phyloP scores from a whole-genome alignment of 1,284 basidiomycete species.

The Amylostereum chailletii region DNA sequence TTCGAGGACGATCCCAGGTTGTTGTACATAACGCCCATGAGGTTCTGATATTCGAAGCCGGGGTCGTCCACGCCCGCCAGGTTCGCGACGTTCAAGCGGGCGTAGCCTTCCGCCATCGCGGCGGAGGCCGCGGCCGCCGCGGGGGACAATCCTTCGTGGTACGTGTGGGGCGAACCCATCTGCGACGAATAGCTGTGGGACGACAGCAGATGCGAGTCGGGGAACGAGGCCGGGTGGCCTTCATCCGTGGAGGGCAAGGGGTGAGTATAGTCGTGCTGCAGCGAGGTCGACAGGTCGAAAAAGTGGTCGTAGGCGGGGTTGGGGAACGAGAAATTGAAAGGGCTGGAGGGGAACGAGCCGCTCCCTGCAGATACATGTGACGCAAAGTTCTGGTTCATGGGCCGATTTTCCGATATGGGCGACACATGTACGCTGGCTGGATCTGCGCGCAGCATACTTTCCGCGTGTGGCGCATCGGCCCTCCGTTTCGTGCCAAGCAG shows the following conservation, averaged over 20 bases:
- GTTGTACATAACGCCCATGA: constrained; percentile 57
- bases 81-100: constrained; percentile 47
- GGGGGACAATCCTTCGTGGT: constrained; percentile 48
- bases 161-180: constrained; percentile 25
- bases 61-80: constrained; percentile 42
- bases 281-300: constrained; percentile 38
- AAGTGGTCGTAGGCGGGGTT: constrained; percentile 55
- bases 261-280: constrained; percentile 13
- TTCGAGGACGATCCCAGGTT: constrained; percentile 29
- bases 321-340: constrained; percentile 74
- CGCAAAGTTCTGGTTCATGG: constrained; percentile 15
- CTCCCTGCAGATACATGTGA: constrained; percentile 8
- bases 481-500: constrained; percentile 62
- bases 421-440: constrained; percentile 46
- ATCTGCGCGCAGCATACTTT: constrained; percentile 70
- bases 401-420: constrained; percentile 13
- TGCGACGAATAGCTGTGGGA: constrained; percentile 30
- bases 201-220: constrained; percentile 20
- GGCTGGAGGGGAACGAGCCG: constrained; percentile 59
- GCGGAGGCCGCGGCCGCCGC: constrained; percentile 53
- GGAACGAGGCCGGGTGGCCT: constrained; percentile 8
- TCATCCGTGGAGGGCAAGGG: constrained; percentile 11
- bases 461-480: constrained; percentile 65
- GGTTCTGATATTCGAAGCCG: constrained; percentile 48
- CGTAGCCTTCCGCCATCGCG: constrained; percentile 61